phyloP scores from a whole-genome alignment of 306 rosid species.

The Dalbergia cultrata region DNA sequence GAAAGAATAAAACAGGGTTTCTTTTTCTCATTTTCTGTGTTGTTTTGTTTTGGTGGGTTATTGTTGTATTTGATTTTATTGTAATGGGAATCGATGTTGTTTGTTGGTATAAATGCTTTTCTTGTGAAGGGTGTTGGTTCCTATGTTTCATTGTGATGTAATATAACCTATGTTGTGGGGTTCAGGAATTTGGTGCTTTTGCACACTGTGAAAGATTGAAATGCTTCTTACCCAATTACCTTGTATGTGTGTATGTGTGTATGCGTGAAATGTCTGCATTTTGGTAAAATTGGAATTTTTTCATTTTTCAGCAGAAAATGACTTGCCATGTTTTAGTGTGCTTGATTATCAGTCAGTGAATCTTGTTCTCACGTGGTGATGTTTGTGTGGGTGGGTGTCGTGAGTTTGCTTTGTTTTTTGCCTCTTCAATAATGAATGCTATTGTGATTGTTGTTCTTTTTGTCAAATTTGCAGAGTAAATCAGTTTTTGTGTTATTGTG shows the following conservation, averaged over 20 bases:
- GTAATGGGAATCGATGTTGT: constrained; percentile 20
- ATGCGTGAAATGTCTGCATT: constrained; percentile 43
- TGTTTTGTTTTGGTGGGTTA: constrained; percentile 16
- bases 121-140: constrained; percentile 22
- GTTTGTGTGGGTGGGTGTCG: constrained; percentile 16
- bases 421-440: constrained; percentile 18
- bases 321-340: constrained; percentile 28
- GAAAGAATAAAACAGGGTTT: not conserved
- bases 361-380: constrained; percentile 22
- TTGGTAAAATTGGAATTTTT: constrained; percentile 35
- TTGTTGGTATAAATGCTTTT: constrained; percentile 30
- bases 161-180: constrained; percentile 40
- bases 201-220: constrained; percentile 49
- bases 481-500: constrained; percentile 48
- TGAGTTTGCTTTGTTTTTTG: constrained; percentile 40
- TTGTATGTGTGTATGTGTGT: not conserved
- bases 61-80: constrained; percentile 45
- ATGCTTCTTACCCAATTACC: constrained; percentile 35
- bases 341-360: constrained; percentile 37
- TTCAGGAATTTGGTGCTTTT: constrained; percentile 60
- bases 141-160: constrained; percentile 43
- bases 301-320: not conserved
- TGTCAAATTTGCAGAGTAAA: constrained; percentile 45
- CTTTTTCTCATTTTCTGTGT: not conserved
- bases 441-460: constrained; percentile 14